phyloP scores from a whole-genome alignment of 495 filamentous ascomycete species.

The Penicillium lividum region DNA sequence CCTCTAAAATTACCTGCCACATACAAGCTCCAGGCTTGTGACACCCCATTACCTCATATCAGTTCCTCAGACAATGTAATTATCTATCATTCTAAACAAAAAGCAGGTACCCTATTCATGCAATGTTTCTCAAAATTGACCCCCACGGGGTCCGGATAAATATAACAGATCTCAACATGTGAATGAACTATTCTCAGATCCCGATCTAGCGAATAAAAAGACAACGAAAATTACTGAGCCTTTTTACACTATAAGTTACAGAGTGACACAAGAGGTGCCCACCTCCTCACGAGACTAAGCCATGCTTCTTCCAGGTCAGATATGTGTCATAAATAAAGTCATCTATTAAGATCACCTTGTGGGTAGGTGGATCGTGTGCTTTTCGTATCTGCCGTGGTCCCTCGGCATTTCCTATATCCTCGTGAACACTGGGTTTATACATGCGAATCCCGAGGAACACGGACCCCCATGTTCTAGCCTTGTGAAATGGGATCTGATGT shows the following conservation, averaged over 20 bases:
- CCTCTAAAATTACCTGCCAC: background rate
- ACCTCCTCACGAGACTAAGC: slow-evolving; percentile 5
- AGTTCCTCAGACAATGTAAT: slow-evolving; percentile 4
- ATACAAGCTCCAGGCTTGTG: background rate
- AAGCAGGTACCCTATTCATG: slow-evolving; percentile 22
- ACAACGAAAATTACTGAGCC: background rate
- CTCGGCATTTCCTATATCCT: slow-evolving; percentile 22
- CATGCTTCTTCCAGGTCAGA: slow-evolving; percentile 1
- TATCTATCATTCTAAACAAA: background rate
- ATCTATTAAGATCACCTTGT: background rate
- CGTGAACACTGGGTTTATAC: slow-evolving; percentile 15
- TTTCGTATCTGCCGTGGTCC: slow-evolving; percentile 12
- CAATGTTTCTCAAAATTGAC: background rate
- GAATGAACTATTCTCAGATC: background rate
- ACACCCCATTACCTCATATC: slow-evolving; percentile 19
- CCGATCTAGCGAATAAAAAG: background rate
- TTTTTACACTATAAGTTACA: background rate
- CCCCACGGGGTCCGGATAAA: slow-evolving; percentile 8
- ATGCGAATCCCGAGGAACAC: background rate
- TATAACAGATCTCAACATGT: slow-evolving; percentile 3
- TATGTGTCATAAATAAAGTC: background rate
- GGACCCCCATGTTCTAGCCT: slow-evolving; percentile 1
- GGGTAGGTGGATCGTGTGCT: slow-evolving; percentile 1
- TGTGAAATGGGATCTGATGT: slow-evolving; percentile 2
- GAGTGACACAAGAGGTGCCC: background rate